Conservation (phyloP, 257 asterid genomes). For the Scutellaria minor region DNA sequence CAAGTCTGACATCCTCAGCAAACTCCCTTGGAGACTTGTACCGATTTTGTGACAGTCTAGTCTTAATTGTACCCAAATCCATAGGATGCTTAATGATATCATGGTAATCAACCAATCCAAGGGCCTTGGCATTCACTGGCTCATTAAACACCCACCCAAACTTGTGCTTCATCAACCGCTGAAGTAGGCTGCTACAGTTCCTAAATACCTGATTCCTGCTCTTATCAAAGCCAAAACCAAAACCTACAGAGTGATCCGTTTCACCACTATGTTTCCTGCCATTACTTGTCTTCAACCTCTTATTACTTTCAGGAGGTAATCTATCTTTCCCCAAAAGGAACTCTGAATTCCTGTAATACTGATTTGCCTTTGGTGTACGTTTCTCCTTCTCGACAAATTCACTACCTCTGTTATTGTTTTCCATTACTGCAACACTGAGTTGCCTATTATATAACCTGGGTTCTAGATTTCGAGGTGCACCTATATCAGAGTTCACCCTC, state of each 20-base stretch:
- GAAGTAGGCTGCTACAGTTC: slow-evolving; percentile 75
- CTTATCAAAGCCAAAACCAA: slow-evolving; percentile 57
- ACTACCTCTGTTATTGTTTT: slow-evolving; percentile 46
- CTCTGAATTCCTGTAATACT: slow-evolving; percentile 79
- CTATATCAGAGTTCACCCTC: slow-evolving; percentile 58
- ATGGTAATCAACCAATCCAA: slow-evolving; percentile 79
- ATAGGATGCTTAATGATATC: slow-evolving; percentile 79
- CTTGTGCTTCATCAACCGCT: slow-evolving; percentile 88
- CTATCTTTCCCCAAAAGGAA: slow-evolving; percentile 91
- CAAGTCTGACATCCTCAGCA: slow-evolving; percentile 90
- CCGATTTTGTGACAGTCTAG: slow-evolving; percentile 61
- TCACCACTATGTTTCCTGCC: slow-evolving; percentile 59
- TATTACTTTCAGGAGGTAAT: slow-evolving; percentile 78
- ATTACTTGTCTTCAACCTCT: slow-evolving; percentile 65
- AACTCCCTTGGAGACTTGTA: slow-evolving; percentile 79
- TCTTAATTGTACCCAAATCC: slow-evolving; percentile 92
- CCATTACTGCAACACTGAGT: slow-evolving; percentile 67
- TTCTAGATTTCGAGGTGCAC: slow-evolving; percentile 54
- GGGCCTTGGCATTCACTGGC: slow-evolving; percentile 74
- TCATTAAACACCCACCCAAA: slow-evolving; percentile 86
- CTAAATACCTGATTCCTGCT: slow-evolving; percentile 55
- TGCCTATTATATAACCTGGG: slow-evolving; percentile 63
- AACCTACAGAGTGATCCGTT: slow-evolving; percentile 46
- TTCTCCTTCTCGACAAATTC: slow-evolving; percentile 83
- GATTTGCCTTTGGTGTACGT: slow-evolving; percentile 93